Conservation (phyloP, 2,329 filamentous ascomycete species). For the Pyricularia grisea region DNA sequence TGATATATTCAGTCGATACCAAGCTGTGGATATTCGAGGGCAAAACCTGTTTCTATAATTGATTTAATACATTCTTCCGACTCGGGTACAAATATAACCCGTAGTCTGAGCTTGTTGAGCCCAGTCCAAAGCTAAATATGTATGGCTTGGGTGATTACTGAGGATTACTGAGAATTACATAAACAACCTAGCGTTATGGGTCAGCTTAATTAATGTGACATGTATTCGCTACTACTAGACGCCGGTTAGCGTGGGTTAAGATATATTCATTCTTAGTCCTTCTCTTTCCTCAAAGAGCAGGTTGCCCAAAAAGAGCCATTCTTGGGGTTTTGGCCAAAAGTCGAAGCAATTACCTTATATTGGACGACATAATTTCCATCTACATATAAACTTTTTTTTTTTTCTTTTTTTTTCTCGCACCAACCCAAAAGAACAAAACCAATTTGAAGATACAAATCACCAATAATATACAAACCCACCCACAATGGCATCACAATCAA, state of each 20-base stretch:
- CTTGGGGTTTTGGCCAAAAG: too few relatives aligned
- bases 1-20: neutral
- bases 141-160: neutral
- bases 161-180: constrained; percentile 7
- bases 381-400: neutral
- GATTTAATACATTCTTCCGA: neutral
- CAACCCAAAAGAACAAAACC: neutral
- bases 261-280: neutral
- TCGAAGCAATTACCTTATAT: too few relatives aligned
- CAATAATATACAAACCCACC: neutral
- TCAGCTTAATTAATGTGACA: neutral
- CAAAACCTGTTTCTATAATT: neutral
- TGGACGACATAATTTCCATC: too few relatives aligned
- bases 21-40: neutral
- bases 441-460: neutral
- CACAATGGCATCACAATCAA: neutral
- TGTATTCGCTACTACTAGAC: neutral
- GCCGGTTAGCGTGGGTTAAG: too few relatives aligned
- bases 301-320: too few relatives aligned
- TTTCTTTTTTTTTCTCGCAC: too few relatives aligned
- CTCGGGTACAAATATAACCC: neutral
- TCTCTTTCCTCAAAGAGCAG: neutral
- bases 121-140: too few relatives aligned
- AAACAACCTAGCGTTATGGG: neutral
- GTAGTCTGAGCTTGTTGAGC: too few relatives aligned